Evolutionary conservation across 257 asterid genomes (phyloP).

Genomic region (Anisodus tanguticus): DNA sequence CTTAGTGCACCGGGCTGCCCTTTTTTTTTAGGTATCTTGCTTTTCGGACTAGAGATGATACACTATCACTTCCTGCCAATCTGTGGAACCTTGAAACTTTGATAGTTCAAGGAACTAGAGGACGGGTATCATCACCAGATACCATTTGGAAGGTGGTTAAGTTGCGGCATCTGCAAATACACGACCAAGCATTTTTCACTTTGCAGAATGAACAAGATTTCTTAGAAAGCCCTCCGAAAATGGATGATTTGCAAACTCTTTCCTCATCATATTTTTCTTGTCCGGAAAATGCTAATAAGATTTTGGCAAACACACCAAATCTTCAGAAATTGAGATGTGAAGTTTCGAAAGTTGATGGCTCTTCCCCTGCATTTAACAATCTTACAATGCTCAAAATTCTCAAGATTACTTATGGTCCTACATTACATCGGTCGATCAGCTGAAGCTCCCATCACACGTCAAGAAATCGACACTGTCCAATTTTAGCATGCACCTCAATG

Average conservation of each 20-base stretch:
- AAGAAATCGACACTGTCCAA: constrained; percentile 22
- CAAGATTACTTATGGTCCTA: background rate
- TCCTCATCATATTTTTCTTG: background rate
- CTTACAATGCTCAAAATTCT: background rate
- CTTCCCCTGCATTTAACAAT: background rate
- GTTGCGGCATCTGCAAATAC: background rate
- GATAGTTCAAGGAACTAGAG: background rate
- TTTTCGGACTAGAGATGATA: background rate
- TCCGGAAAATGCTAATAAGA: too few relatives aligned
- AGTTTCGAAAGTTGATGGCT: background rate
- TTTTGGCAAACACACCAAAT: background rate
- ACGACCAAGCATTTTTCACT: background rate
- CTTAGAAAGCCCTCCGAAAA: too few relatives aligned
- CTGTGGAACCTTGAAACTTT: constrained; percentile 26
- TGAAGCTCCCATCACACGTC: background rate
- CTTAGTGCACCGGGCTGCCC: too few relatives aligned
- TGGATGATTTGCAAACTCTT: background rate
- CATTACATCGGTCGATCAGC: too few relatives aligned
- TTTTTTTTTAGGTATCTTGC: too few relatives aligned
- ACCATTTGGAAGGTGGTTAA: background rate
- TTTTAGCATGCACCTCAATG: background rate
- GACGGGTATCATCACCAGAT: background rate
- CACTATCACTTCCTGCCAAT: background rate
- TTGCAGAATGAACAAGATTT: background rate
- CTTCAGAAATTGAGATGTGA: background rate